Conservation (phyloP, 805 yeast genomes). For the Diddensiella santjacobensis region DNA sequence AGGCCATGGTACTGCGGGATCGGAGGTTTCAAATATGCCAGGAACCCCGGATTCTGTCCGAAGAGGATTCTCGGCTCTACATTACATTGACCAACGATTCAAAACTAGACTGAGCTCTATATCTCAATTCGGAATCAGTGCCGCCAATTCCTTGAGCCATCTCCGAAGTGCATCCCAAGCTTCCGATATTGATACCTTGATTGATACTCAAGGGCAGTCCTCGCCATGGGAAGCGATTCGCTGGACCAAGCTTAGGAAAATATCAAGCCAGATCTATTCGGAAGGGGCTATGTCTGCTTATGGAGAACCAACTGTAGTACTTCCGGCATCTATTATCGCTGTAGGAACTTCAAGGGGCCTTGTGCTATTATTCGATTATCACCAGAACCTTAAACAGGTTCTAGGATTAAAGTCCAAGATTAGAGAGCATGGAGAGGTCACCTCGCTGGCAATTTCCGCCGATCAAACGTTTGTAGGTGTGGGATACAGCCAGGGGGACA, state of each 20-base stretch:
- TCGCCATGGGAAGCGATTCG: constrained; percentile 18
- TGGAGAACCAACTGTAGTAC: constrained; percentile 52
- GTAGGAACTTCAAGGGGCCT: constrained; percentile 71
- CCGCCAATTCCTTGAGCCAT: constrained; percentile 1
- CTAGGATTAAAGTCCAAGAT: constrained; percentile 36
- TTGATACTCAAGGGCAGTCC: neutral
- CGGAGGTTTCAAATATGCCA: constrained; percentile 7
- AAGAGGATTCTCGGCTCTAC: constrained; percentile 7
- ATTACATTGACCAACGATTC: constrained; percentile 20
- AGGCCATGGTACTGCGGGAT: constrained; percentile 2
- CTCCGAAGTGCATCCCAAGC: neutral
- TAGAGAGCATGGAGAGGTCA: constrained; percentile 45
- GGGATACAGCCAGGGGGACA: constrained; percentile 62
- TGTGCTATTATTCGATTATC: constrained; percentile 63
- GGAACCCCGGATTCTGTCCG: constrained; percentile 15
- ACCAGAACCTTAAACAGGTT: constrained; percentile 51
- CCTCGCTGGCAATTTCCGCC: constrained; percentile 54
- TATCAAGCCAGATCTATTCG: constrained; percentile 38
- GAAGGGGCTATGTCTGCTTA: constrained; percentile 34
- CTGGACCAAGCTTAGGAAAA: constrained; percentile 42
- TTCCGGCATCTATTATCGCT: constrained; percentile 33
- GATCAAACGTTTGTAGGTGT: constrained; percentile 70
- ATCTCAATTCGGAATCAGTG: constrained; percentile 1
- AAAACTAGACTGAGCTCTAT: constrained; percentile 22
- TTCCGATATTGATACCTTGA: constrained; percentile 2